Evolutionary conservation across 139 green algal species (phyloP).

Genomic region (Asterochloris sp.): DNA sequence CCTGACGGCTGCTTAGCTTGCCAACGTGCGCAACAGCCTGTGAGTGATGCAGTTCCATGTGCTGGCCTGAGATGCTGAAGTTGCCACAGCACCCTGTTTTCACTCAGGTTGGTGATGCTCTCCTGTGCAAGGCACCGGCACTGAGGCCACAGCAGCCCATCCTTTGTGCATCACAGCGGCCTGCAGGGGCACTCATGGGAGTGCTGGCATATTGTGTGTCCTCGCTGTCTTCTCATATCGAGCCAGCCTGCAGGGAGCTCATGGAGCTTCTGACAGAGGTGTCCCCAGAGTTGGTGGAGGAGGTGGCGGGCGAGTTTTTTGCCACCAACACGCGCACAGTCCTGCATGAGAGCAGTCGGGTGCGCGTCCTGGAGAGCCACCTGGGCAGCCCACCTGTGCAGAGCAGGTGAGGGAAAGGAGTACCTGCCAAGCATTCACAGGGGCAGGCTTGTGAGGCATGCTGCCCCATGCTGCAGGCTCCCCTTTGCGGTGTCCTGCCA

Average conservation of each 20-base stretch:
- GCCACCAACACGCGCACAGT: neutral
- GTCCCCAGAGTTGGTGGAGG: constrained; percentile 6
- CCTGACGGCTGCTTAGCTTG: too few relatives aligned
- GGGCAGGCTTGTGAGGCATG: neutral
- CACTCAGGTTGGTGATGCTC: too few relatives aligned
- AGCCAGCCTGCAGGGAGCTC: neutral
- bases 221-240: too few relatives aligned
- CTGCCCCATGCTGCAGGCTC: neutral
- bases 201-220: too few relatives aligned
- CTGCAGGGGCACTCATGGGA: too few relatives aligned
- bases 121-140: too few relatives aligned
- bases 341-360: constrained; percentile 3
- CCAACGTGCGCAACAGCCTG: too few relatives aligned
- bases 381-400: neutral
- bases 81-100: too few relatives aligned
- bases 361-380: constrained; percentile 5
- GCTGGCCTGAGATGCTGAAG: too few relatives aligned
- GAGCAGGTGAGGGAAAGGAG: neutral
- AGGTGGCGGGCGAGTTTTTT: constrained; percentile 9
- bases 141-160: too few relatives aligned
- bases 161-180: too few relatives aligned
- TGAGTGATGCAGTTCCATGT: too few relatives aligned
- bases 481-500: neutral
- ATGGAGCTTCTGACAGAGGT: constrained; percentile 8
- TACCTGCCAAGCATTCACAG: neutral